A percentile compares a stretch with the other conserved stretches of the same genome.
phyloP scores from a whole-genome alignment of 768 basidiomycete species.

The Phylloporus rhodoxanthus region DNA sequence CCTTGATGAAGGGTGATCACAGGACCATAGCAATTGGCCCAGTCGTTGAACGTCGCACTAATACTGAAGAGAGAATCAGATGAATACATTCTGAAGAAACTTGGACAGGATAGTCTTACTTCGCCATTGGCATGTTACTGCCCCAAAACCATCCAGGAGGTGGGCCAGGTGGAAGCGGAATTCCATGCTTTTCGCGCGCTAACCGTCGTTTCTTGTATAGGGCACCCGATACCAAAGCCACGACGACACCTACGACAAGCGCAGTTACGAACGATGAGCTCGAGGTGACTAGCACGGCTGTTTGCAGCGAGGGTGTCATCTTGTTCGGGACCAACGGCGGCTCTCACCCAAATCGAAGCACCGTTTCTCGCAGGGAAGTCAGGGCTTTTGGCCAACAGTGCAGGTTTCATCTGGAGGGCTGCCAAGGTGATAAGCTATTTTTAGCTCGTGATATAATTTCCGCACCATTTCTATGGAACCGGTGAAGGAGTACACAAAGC shows the following conservation, averaged over 20 bases:
- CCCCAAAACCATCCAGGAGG: not conserved
- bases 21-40: slow-evolving; percentile 54
- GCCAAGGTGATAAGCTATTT: no score
- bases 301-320: not conserved
- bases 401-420: no score
- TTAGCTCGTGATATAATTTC: no score
- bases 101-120: not conserved
- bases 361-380: no score
- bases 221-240: not conserved
- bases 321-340: not conserved
- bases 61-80: slow-evolving; percentile 8
- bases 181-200: not conserved
- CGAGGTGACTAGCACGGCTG: not conserved
- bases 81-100: not conserved
- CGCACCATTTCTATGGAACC: no score
- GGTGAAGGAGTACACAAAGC: no score
- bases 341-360: not conserved
- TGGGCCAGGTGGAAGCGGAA: not conserved
- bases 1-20: slow-evolving; percentile 53
- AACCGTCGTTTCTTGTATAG: not conserved
- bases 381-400: no score
- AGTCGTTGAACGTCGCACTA: slow-evolving; percentile 39
- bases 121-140: not conserved
- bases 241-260: not conserved
- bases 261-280: not conserved